Percentiles rank a stretch among this genome's conserved stretches.
Conservation (phyloP, 2,329 filamentous ascomycete species). For the Cladophialophora yegresii region DNA sequence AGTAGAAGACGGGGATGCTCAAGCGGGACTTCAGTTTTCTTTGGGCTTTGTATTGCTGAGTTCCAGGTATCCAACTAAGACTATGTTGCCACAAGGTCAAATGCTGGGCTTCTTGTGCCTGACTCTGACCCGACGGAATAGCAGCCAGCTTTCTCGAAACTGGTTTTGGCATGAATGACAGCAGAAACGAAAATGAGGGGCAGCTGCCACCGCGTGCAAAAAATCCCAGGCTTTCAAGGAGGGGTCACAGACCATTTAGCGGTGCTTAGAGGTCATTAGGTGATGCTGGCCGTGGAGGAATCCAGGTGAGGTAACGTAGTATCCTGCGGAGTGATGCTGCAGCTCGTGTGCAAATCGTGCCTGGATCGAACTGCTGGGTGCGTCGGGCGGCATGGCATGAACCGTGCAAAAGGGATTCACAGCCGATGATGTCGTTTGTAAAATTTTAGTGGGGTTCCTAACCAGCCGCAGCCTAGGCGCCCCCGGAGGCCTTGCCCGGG, state of each 20-base stretch:
- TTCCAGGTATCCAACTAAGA: conserved; percentile 27
- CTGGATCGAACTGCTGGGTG: not conserved
- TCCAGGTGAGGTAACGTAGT: conserved; percentile 16
- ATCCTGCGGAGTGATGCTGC: conserved; percentile 12
- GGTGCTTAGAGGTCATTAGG: conserved; percentile 11
- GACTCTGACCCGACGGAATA: conserved; percentile 11
- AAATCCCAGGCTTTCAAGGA: conserved; percentile 15
- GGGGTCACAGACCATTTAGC: conserved; percentile 20
- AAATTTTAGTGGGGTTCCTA: not conserved
- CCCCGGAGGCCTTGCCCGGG: not conserved
- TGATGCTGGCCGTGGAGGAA: conserved; percentile 1
- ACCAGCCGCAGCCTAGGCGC: not conserved
- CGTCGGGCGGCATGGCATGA: not conserved
- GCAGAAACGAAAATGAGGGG: conserved; percentile 22
- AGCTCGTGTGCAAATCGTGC: conserved; percentile 3
- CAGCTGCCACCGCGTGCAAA: conserved; percentile 6
- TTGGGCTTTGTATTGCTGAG: conserved; percentile 24
- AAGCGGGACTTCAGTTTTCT: conserved; percentile 28
- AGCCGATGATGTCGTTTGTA: conserved; percentile 3
- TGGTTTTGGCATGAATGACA: conserved; percentile 16
- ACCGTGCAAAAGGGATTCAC: not conserved
- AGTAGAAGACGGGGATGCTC: conserved; percentile 29
- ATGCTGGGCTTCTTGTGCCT: conserved; percentile 9
- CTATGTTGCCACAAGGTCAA: conserved; percentile 23
- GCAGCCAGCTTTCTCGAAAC: conserved; percentile 27